Evolutionary conservation across 2,329 filamentous ascomycete species (phyloP).

Genomic region (Colletotrichum plurivorum): DNA sequence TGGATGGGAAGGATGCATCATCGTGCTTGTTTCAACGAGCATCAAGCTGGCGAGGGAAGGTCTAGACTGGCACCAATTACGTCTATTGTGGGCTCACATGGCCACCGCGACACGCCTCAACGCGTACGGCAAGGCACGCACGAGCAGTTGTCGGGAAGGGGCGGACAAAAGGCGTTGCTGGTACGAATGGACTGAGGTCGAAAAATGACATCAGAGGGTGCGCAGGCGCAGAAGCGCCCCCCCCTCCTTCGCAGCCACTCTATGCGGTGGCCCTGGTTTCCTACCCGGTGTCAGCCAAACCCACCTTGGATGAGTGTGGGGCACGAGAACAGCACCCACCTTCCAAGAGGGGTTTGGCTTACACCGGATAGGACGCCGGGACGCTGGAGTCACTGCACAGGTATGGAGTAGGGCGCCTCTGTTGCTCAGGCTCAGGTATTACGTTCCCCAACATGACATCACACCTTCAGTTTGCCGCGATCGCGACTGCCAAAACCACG

Average conservation of each 20-base stretch:
- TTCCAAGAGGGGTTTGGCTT: no score
- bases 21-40: slow-evolving; percentile 10
- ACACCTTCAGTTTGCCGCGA: slow-evolving; percentile 22
- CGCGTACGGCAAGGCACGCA: slow-evolving; percentile 8
- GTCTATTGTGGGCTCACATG: slow-evolving; percentile 35
- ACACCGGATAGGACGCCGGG: no score
- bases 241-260: slow-evolving; percentile 6
- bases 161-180: slow-evolving; percentile 16
- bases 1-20: slow-evolving; percentile 19
- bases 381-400: neutral
- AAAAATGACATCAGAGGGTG: slow-evolving; percentile 34
- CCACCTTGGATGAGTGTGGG: no score
- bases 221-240: slow-evolving; percentile 17
- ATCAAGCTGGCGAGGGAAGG: neutral
- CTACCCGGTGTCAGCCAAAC: no score
- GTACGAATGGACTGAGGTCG: slow-evolving; percentile 8
- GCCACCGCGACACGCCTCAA: slow-evolving; percentile 24
- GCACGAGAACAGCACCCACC: no score
- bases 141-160: slow-evolving; percentile 4
- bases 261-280: no score
- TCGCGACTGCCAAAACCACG: slow-evolving; percentile 31
- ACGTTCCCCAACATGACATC: slow-evolving; percentile 37
- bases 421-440: neutral
- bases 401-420: no score
- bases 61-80: slow-evolving; percentile 22